Conservation (phyloP, 768 basidiomycete genomes). For the Podaxis rugospora region DNA sequence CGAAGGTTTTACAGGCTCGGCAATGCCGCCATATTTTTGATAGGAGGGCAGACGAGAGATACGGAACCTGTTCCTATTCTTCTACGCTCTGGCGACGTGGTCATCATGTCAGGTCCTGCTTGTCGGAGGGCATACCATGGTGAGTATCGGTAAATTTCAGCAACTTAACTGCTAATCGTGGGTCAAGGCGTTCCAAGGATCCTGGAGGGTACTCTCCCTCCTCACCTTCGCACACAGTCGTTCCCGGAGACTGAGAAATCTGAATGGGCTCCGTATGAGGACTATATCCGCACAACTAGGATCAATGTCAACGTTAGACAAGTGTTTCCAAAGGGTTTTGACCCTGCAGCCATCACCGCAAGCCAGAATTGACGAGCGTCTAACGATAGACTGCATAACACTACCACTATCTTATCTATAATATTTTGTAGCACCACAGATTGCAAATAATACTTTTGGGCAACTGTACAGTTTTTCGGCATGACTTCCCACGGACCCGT, state of each 20-base stretch:
- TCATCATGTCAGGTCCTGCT: conserved; percentile 88
- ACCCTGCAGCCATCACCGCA: conserved; percentile 18
- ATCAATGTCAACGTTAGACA: conserved; percentile 94
- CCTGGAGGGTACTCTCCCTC: conserved; percentile 74
- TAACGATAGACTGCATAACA: neutral
- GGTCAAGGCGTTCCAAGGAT: conserved; percentile 71
- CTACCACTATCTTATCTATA: neutral
- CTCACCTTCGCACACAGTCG: conserved; percentile 36
- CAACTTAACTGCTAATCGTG: neutral
- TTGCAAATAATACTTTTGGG: neutral
- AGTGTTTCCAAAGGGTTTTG: conserved; percentile 74
- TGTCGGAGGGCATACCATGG: conserved; percentile 89
- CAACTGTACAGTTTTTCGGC: conserved; percentile 9
- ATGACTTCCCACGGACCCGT: conserved; percentile 5
- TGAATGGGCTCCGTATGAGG: conserved; percentile 59
- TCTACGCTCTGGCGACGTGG: conserved; percentile 84
- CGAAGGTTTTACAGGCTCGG: conserved; percentile 59
- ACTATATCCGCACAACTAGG: conserved; percentile 63
- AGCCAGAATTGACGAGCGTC: neutral
- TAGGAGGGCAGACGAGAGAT: conserved; percentile 80
- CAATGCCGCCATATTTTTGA: conserved; percentile 84
- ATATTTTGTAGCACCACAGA: neutral
- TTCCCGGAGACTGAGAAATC: conserved; percentile 21
- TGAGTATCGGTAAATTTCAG: neutral
- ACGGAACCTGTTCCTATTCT: conserved; percentile 74